phyloP scores from a whole-genome alignment of 2,329 filamentous ascomycete genomes.

The Nemania diffusa region DNA sequence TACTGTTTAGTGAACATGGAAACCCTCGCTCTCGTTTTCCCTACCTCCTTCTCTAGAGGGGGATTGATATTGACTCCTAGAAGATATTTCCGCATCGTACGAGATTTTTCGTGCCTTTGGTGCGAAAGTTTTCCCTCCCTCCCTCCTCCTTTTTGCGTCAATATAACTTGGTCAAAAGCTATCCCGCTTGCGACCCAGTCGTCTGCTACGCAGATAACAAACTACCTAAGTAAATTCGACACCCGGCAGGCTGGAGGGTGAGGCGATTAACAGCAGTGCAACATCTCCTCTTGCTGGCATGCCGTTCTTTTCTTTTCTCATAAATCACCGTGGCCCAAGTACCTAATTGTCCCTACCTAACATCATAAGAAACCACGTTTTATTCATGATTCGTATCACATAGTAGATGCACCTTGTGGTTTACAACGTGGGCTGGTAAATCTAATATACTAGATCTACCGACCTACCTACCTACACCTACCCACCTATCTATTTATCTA shows the following conservation, averaged over 20 bases:
- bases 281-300: neutral
- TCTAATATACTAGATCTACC: constrained; percentile 25
- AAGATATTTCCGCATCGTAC: neutral
- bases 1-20: constrained; percentile 31
- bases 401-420: constrained; percentile 14
- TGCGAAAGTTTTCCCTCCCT: neutral
- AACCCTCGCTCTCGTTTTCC: neutral
- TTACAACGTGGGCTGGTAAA: constrained; percentile 8
- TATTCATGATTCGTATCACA: constrained; percentile 28
- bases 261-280: constrained; percentile 8
- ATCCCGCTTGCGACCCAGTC: neutral
- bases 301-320: constrained; percentile 1
- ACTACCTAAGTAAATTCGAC: neutral
- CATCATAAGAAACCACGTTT: neutral
- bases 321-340: neutral
- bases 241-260: neutral
- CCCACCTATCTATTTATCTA: neutral
- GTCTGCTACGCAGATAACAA: neutral
- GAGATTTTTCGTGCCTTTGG: neutral
- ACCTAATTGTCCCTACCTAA: neutral
- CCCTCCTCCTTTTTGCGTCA: neutral
- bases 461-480: constrained; percentile 4
- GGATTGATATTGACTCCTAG: neutral
- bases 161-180: neutral
- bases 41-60: neutral